A percentile compares a stretch with the other conserved stretches of the same genome.
phyloP scores from a whole-genome alignment of 2,329 filamentous ascomycete genomes.

The Fusarium nurragi region DNA sequence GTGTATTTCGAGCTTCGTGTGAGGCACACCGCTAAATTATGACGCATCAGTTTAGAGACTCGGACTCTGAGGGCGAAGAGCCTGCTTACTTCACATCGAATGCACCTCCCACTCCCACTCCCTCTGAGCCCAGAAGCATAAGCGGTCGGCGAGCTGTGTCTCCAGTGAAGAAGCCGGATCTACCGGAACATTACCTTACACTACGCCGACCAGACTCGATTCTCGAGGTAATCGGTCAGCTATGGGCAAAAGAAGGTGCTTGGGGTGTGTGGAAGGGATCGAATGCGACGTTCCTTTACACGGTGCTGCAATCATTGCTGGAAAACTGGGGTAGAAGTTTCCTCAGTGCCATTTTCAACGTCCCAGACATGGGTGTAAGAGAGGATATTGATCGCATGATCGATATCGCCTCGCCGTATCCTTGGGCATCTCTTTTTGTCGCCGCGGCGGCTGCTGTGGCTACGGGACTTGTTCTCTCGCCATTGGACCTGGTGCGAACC shows the following conservation, averaged over 20 bases:
- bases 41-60: conserved; percentile 57
- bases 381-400: conserved; percentile 81
- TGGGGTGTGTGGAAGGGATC: conserved; percentile 96
- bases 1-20: conserved; percentile 19
- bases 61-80: conserved; percentile 78
- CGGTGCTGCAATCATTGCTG: conserved; percentile 82
- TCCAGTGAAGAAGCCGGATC: conserved; percentile 49
- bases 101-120: conserved; percentile 63
- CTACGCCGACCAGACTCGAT: conserved; percentile 82
- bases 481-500: conserved; percentile 90
- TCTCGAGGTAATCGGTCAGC: conserved; percentile 83
- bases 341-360: conserved; percentile 87
- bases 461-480: conserved; percentile 83
- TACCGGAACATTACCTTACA: conserved; percentile 68
- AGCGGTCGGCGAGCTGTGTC: conserved; percentile 48
- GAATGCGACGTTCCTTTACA: conserved; percentile 93
- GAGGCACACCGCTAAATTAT: conserved; percentile 39
- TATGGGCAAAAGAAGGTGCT: conserved; percentile 89
- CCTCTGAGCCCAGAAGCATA: conserved; percentile 49
- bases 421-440: conserved; percentile 81
- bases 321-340: conserved; percentile 94
- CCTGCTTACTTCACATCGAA: conserved; percentile 84
- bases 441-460: conserved; percentile 70
- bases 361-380: conserved; percentile 82
- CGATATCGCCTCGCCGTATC: conserved; percentile 79